These are phyloP conservation scores for Endocarpon pusillum DNA, from an alignment of 495 filamentous ascomycete species.

Conservation along the genomic window DNA sequence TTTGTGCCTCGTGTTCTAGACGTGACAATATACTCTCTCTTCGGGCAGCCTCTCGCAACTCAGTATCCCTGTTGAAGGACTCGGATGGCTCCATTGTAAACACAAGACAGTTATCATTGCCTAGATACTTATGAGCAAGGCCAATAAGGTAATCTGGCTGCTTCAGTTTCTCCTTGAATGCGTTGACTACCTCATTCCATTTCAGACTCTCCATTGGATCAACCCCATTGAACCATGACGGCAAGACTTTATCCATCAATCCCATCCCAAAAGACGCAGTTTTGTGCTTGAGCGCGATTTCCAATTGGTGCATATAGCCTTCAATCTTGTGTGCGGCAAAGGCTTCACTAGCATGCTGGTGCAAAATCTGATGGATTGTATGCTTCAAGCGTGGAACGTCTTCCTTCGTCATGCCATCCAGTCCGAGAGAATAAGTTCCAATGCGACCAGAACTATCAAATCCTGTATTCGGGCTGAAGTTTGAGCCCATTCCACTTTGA, in stretches of 20 bases:
- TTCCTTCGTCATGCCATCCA: conserved; percentile 67
- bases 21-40: conserved; percentile 55
- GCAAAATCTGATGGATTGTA: conserved; percentile 49
- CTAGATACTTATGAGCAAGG: conserved; percentile 73
- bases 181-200: conserved; percentile 72
- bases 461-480: conserved; percentile 88
- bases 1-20: too few species aligned
- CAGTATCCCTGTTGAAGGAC: conserved; percentile 54
- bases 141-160: conserved; percentile 66
- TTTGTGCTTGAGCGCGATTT: conserved; percentile 82
- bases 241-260: conserved; percentile 70
- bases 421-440: conserved; percentile 75
- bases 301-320: conserved; percentile 82
- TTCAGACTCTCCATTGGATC: conserved; percentile 81
- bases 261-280: conserved; percentile 86
- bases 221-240: conserved; percentile 85
- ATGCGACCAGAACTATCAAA: conserved; percentile 60
- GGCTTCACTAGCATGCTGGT: conserved; percentile 46
- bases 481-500: conserved; percentile 76
- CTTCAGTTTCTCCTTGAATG: conserved; percentile 56
- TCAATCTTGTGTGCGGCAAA: conserved; percentile 83
- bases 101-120: conserved; percentile 70
- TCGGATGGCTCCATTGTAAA: conserved; percentile 87
- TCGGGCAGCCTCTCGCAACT: conserved; percentile 55
- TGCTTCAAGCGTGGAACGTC: conserved; percentile 63